Evolutionary conservation across 148 eudicot species (phyloP), one percentile per base, ranked within the genome.

Genomic region (Chenopodium suecicum): DNA sequence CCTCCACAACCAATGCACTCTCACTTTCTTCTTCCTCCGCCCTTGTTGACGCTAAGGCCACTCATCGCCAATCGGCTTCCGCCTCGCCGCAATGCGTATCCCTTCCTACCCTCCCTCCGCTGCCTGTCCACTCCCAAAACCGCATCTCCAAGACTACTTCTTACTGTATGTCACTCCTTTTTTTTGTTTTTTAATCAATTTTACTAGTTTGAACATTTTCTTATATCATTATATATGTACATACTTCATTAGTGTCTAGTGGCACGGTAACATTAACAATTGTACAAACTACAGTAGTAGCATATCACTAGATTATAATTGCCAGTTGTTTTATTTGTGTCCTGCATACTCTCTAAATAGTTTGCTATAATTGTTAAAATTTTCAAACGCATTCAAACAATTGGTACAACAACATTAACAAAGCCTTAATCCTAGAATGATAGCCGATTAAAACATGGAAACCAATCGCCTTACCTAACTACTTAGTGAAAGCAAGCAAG

Each of bases 51-150:
- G 70, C 81, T 76, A 92, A 84, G 84, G 84, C 88, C 47, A 54
- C 80, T 23, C 75, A 83, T 50, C 93, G 89, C 14, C 96, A 88
- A 71, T 75, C 91, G 12, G 83, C 94, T 75, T 79, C 90, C n/a
- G 85, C 91, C 22, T 83, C 97, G 14, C 86, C 91, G 48, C 97
- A 91, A 86, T 90, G 90, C 50, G 88, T 88, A 54, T 52, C 89
- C 25, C 90, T 92, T 71, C 93, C 90, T 54, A 81, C 93, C 58
- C 92, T 89, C 82, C 88, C 94, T 46, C 87, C 89, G 9, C 88
- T 85, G 12, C 90, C 86, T 41, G 46, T 78, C 60, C 90, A 88
- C 19, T 74, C 86, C 52, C 92, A 86, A 60, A 80, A 84, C 83
- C 91, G 91, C 64, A 63, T 82, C 60, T 68, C 86, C 63, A 89